These are phyloP conservation scores for Mycosphaerella arachidis DNA, from an alignment of 2,329 filamentous ascomycete species.

Conservation along the genomic window DNA sequence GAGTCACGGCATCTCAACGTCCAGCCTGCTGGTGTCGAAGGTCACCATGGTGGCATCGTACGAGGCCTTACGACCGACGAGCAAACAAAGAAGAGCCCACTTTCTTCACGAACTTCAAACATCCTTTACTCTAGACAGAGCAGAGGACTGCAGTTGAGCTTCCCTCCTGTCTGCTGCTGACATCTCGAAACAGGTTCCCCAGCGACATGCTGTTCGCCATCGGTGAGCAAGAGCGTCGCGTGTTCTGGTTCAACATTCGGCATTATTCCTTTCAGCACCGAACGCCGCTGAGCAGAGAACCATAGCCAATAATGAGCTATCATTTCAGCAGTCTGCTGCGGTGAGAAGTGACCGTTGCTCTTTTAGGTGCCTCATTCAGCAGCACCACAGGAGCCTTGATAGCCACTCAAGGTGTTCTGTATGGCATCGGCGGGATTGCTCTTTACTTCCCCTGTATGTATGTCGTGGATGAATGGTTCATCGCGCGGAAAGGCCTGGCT, in stretches of 20 bases:
- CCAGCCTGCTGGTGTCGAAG: too few relatives aligned
- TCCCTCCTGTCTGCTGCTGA: not conserved
- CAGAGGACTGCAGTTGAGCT: not conserved
- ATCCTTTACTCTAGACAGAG: not conserved
- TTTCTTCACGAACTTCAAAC: too few relatives aligned
- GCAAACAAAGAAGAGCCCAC: too few relatives aligned
- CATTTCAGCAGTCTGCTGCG: too few relatives aligned
- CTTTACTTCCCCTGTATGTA: constrained; percentile 48
- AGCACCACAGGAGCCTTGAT: constrained; percentile 33
- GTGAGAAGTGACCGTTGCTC: constrained; percentile 20
- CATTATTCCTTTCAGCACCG: not conserved
- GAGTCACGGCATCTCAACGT: too few relatives aligned
- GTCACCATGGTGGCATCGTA: too few relatives aligned
- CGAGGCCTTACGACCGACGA: too few relatives aligned
- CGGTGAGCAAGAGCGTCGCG: too few relatives aligned
- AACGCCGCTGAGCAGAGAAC: not conserved
- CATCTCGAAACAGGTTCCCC: not conserved
- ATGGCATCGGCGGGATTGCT: constrained; percentile 45
- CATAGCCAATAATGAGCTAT: not conserved
- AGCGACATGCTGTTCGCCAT: not conserved
- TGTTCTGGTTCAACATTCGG: not conserved
- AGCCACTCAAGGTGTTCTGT: constrained; percentile 40
- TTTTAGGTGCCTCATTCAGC: constrained; percentile 34
- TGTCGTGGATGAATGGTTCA: constrained; percentile 53
- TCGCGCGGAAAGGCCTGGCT: constrained; percentile 49